These are phyloP conservation scores for Coriolopsis trogii DNA, from an alignment of 1,284 basidiomycete species.

Conservation along the genomic window DNA sequence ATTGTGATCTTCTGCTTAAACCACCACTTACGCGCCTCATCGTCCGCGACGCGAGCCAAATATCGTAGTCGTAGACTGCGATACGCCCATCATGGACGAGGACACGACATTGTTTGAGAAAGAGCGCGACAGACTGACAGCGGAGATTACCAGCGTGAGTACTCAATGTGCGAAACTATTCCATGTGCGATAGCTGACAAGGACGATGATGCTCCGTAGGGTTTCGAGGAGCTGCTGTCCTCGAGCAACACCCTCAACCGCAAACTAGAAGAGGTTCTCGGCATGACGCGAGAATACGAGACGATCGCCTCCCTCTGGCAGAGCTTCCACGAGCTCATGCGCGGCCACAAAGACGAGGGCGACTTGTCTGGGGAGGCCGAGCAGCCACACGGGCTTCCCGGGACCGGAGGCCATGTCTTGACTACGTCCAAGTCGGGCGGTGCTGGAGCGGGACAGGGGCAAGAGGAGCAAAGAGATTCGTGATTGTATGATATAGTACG, in stretches of 20 bases:
- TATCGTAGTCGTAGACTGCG: background rate
- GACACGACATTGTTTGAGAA: constrained; percentile 72
- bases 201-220: constrained; percentile 54
- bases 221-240: constrained; percentile 87
- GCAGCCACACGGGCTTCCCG: constrained; percentile 50
- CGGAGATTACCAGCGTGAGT: constrained; percentile 73
- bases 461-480: constrained; percentile 19
- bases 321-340: constrained; percentile 81
- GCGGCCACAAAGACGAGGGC: constrained; percentile 44
- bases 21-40: background rate
- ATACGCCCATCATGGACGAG: constrained; percentile 42
- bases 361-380: constrained; percentile 34
- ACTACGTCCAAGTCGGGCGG: constrained; percentile 34
- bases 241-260: constrained; percentile 91
- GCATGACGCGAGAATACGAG: constrained; percentile 92
- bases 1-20: background rate
- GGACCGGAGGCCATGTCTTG: constrained; percentile 71
- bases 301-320: constrained; percentile 90
- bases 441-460: constrained; percentile 20
- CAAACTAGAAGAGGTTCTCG: constrained; percentile 89
- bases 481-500: constrained; percentile 10
- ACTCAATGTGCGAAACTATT: background rate
- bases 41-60: background rate
- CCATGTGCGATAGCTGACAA: background rate
- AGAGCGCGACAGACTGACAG: constrained; percentile 73